Evolutionary conservation across 305 asterid genomes (phyloP).

Genomic region (Fraxinus xanthoxyloides): DNA sequence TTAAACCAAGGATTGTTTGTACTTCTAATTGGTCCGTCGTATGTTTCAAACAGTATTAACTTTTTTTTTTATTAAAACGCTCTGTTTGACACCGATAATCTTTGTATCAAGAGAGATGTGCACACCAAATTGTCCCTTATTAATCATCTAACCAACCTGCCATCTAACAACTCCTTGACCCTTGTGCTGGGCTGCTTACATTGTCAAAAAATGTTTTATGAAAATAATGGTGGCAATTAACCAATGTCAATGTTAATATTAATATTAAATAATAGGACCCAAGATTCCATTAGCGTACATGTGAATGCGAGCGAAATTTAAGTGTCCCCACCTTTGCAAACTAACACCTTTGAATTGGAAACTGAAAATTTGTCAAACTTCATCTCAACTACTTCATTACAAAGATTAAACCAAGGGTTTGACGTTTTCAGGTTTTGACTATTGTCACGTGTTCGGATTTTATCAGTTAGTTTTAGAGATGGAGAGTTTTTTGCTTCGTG

Average conservation of each 20-base stretch:
- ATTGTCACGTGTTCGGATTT: not conserved
- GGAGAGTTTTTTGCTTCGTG: not conserved
- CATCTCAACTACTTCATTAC: not conserved
- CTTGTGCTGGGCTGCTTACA: constrained; percentile 7
- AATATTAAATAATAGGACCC: not conserved
- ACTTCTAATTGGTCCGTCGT: not conserved
- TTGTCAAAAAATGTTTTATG: not conserved
- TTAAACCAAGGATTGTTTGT: not conserved
- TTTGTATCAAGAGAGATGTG: not conserved
- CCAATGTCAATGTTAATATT: not conserved
- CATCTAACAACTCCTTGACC: constrained; percentile 31
- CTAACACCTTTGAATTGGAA: not conserved
- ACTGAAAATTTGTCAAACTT: not conserved
- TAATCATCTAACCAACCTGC: constrained; percentile 14
- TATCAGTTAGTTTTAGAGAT: not conserved
- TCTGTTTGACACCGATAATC: not conserved
- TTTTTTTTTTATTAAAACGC: too few relatives aligned
- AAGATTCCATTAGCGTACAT: not conserved
- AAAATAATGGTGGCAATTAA: not conserved
- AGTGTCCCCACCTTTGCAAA: not conserved
- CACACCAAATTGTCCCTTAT: not conserved
- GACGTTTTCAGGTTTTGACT: not conserved
- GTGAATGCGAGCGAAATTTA: not conserved
- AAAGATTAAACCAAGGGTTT: not conserved
- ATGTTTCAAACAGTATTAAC: not conserved